These are phyloP conservation scores for Dillenia suffruticosa DNA, from an alignment of 164 flowering plant species.

Conservation along the genomic window DNA sequence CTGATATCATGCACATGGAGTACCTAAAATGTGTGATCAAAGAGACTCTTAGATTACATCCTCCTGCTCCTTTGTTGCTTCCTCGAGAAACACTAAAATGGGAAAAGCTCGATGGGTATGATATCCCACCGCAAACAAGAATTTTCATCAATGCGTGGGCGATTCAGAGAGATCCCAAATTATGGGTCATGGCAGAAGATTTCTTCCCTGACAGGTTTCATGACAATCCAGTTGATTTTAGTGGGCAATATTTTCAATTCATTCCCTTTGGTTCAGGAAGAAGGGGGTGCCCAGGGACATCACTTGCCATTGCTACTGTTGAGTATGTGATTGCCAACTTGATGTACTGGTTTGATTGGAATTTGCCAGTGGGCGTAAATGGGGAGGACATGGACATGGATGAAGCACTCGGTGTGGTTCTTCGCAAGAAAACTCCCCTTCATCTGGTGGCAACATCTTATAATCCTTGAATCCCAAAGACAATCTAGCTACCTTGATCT, in stretches of 20 bases:
- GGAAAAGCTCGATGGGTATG: constrained; percentile 1
- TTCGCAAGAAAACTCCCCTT: constrained; percentile 2
- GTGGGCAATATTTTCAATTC: constrained; percentile 13
- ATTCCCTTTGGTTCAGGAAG: constrained; percentile 18
- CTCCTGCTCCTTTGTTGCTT: constrained; percentile 7
- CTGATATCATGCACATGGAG: constrained; percentile 10
- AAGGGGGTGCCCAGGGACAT: constrained; percentile 14
- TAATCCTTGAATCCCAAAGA: not conserved
- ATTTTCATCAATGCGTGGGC: constrained; percentile 12
- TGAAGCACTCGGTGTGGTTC: constrained; percentile 4
- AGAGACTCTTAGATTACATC: constrained; percentile 10
- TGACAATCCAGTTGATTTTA: constrained; percentile 4
- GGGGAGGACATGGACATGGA: constrained; percentile 6
- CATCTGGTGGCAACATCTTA: constrained; percentile 1
- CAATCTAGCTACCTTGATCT: too few relatives aligned
- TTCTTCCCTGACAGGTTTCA: constrained; percentile 13
- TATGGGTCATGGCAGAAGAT: constrained; percentile 11
- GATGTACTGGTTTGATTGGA: constrained; percentile 17
- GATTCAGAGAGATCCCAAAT: constrained; percentile 10
- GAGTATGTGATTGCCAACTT: constrained; percentile 13
- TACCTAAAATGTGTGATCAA: constrained; percentile 10
- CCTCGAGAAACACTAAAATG: not conserved
- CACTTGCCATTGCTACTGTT: not conserved
- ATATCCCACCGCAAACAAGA: constrained; percentile 6
- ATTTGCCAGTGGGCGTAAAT: constrained; percentile 1